Base-by-base conservation (phyloP, 164 flowering plant genomes). In the Magnolia sinica region DNA sequence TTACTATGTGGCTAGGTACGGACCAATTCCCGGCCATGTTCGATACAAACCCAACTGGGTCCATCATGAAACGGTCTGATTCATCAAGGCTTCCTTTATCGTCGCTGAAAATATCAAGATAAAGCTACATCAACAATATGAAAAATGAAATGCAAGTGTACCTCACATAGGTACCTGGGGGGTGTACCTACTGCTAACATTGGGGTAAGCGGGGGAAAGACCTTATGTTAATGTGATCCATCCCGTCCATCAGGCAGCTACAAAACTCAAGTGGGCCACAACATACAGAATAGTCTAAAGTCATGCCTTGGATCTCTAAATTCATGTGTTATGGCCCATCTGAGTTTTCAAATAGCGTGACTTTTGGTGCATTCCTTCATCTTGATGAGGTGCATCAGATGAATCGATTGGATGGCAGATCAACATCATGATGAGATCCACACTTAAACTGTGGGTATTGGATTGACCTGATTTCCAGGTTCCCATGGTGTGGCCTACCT, bases 61-160 rank as follows among this genome's bases (percentile, higher is more conserved):
- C 91, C 88, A 84, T 83, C 91, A 91, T 80, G 82, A 96, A 96
- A 58, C 84, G 86, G 73, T 96, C 97, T 0, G 96, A 94, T 76
- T 96, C 97, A 78, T 92, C 97, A 23, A 76, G 81, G 37, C 61
- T 64, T 66, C 87, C 91, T 78, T 81, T 87, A 52, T 83, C 85
- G 64, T 87, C 90, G 52, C 96, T 94, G 89, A 68, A 55, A 27
- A 78, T 69, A 11, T 55, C 61, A 55, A 55, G 61, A 55, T 11
- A 55, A 55, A 55, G 61, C 13, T 16, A 55, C 61, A 55, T 55
- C 61, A 55, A 55, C 61, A 11, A 14, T 16, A 55, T 52, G 13
- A 8, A 14, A 14, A 52, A 52, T 8, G 10, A 52, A 7, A 52
- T 14, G 29, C 29, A 27, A 52, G 14, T 52, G 59, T 14, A 52